These are phyloP conservation scores for Ceratobasidium sp. DNA, from an alignment of 1,284 basidiomycete genomes.

Conservation along the genomic window DNA sequence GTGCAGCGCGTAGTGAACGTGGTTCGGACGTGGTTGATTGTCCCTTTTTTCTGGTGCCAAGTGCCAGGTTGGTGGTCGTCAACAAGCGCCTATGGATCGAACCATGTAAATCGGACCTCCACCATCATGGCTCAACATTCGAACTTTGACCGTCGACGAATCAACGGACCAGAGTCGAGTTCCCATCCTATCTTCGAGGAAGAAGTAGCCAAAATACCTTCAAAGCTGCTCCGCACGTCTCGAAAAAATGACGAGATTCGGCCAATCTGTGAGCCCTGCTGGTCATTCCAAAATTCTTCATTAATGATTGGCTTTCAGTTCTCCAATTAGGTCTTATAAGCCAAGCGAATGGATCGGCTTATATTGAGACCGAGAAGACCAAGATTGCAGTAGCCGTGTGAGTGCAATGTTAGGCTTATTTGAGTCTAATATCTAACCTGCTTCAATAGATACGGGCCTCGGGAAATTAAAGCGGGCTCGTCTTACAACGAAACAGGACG, in stretches of 20 bases:
- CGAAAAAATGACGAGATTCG: slow-evolving; percentile 72
- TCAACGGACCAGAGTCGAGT: slow-evolving; percentile 89
- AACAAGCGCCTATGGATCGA: slow-evolving; percentile 26
- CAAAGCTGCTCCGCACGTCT: slow-evolving; percentile 45
- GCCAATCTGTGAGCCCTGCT: slow-evolving; percentile 78
- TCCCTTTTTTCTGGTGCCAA: background rate
- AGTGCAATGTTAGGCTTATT: slow-evolving; percentile 54
- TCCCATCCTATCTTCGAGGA: slow-evolving; percentile 70
- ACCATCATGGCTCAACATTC: slow-evolving; percentile 40
- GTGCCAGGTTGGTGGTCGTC: background rate
- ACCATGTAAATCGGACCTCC: background rate
- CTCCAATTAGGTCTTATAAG: slow-evolving; percentile 89
- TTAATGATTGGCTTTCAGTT: slow-evolving; percentile 64
- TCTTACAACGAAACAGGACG: slow-evolving; percentile 87
- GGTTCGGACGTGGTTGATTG: slow-evolving; percentile 26
- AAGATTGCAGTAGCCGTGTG: slow-evolving; percentile 97
- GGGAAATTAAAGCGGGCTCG: slow-evolving; percentile 79
- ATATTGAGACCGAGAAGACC: slow-evolving; percentile 88
- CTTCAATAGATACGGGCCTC: slow-evolving; percentile 84
- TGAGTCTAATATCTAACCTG: background rate
- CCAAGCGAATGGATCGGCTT: slow-evolving; percentile 95
- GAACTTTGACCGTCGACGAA: slow-evolving; percentile 82
- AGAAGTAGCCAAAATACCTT: slow-evolving; percentile 56
- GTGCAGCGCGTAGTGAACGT: slow-evolving; percentile 11
- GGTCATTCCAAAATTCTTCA: slow-evolving; percentile 38